Percentiles rank a stretch among this genome's conserved stretches.
These are phyloP conservation scores for Chlamydomonas eustigma DNA, from an alignment of 139 green algal genomes.

Conservation along the genomic window DNA sequence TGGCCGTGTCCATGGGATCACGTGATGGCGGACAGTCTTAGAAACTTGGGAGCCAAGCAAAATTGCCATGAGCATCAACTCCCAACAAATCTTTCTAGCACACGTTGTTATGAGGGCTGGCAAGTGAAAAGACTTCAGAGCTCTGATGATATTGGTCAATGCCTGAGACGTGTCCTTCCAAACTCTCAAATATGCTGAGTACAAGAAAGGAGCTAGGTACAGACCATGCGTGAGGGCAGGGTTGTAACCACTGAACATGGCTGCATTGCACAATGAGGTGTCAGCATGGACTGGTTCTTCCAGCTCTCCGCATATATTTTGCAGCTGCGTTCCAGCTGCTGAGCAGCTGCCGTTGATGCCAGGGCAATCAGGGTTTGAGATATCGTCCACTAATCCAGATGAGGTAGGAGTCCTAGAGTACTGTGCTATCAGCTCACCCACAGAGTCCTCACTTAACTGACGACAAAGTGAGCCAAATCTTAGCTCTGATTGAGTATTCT, in stretches of 20 bases:
- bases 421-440: no score
- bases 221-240: slow-evolving; percentile 6
- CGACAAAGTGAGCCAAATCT: no score
- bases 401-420: no score
- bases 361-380: no score
- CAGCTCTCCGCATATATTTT: no score
- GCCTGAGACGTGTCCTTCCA: not conserved
- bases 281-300: not conserved
- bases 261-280: not conserved
- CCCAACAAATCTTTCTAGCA: not conserved
- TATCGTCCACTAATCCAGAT: no score
- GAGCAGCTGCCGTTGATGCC: no score
- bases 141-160: not conserved
- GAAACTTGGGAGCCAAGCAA: not conserved
- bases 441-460: no score
- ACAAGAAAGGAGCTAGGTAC: slow-evolving; percentile 7
- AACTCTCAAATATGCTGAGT: not conserved
- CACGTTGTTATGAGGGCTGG: no score
- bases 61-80: not conserved
- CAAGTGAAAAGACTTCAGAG: not conserved
- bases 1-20: not conserved
- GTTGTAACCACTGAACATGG: slow-evolving; percentile 6
- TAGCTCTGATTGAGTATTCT: no score
- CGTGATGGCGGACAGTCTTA: not conserved
- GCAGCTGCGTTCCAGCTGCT: no score